phyloP scores from a whole-genome alignment of 192 early-diverging fungal genomes.

The Entomortierella beljakovae region DNA sequence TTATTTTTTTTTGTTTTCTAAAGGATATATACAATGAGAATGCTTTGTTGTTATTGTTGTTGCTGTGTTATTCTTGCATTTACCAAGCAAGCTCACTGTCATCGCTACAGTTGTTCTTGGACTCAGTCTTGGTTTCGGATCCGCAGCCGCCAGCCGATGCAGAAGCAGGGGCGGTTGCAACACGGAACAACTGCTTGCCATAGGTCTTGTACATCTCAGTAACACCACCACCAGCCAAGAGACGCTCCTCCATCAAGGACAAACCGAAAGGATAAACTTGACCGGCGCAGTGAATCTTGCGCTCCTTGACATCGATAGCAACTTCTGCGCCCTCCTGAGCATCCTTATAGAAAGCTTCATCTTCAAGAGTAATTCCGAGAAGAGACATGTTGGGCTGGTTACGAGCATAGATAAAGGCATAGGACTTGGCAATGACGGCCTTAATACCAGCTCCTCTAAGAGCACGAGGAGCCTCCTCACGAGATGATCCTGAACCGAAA shows the following conservation, averaged over 20 bases:
- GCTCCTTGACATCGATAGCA: constrained; percentile 73
- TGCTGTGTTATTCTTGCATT: constrained; percentile 2
- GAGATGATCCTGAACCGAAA: constrained; percentile 82
- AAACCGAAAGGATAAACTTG: constrained; percentile 71
- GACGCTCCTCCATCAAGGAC: constrained; percentile 79
- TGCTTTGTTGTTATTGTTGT: background rate
- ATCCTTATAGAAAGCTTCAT: constrained; percentile 80
- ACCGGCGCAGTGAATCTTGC: constrained; percentile 70
- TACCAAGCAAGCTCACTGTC: constrained; percentile 53
- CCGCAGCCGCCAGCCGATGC: constrained; percentile 39
- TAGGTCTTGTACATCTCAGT: constrained; percentile 86
- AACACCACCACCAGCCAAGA: constrained; percentile 79
- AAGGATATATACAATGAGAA: constrained; percentile 6
- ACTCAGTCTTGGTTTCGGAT: constrained; percentile 28
- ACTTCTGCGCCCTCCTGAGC: constrained; percentile 81
- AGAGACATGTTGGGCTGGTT: constrained; percentile 90
- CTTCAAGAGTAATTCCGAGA: constrained; percentile 76
- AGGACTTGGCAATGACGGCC: constrained; percentile 86
- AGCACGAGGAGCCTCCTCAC: constrained; percentile 84
- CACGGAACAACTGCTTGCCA: constrained; percentile 78
- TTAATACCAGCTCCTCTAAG: constrained; percentile 75
- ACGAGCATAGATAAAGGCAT: constrained; percentile 84
- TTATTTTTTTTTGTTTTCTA: background rate
- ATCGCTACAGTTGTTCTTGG: constrained; percentile 48
- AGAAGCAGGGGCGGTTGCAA: constrained; percentile 67